phyloP scores from a whole-genome alignment of 1,139 yeast species.

The Candida mesenterica region DNA sequence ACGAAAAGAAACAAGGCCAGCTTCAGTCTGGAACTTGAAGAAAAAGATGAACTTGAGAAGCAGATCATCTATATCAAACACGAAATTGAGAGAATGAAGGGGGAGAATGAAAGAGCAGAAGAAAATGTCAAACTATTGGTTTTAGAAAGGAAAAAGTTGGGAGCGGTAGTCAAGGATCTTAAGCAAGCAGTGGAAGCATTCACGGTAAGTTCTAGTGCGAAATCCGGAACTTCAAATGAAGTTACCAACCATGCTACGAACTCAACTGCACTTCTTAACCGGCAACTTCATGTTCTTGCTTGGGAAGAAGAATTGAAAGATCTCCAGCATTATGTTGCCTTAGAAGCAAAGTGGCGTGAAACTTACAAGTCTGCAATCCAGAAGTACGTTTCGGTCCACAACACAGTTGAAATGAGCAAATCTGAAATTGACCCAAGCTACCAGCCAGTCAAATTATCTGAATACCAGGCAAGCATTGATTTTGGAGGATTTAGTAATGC shows the following conservation, averaged over 20 bases:
- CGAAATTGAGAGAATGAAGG: conserved; percentile 16
- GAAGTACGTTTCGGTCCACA: conserved; percentile 31
- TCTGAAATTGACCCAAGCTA: conserved; percentile 26
- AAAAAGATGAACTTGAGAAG: conserved; percentile 19
- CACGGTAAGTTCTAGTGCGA: conserved; percentile 12
- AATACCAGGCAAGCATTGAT: conserved; percentile 41
- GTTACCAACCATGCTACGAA: background rate
- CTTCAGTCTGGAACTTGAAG: conserved; percentile 21
- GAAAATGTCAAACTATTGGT: conserved; percentile 22
- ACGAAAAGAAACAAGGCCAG: conserved; percentile 24
- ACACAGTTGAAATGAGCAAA: conserved; percentile 33
- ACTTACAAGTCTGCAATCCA: conserved; percentile 32
- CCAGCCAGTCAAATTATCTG: conserved; percentile 34
- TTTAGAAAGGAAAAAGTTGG: conserved; percentile 29
- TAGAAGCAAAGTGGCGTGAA: conserved; percentile 36
- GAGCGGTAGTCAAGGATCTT: conserved; percentile 17
- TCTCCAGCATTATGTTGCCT: conserved; percentile 25
- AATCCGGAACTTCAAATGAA: no score
- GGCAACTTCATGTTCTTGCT: conserved; percentile 33
- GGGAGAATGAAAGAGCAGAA: conserved; percentile 26
- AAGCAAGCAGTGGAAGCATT: conserved; percentile 31
- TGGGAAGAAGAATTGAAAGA: conserved; percentile 40
- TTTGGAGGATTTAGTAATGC: conserved; percentile 43
- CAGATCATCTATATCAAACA: conserved; percentile 15
- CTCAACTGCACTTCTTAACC: no score